A percentile compares a stretch with the other conserved stretches of the same genome.
Conservation (phyloP, 1,284 basidiomycete genomes). For the Ganoderma multipileum region DNA sequence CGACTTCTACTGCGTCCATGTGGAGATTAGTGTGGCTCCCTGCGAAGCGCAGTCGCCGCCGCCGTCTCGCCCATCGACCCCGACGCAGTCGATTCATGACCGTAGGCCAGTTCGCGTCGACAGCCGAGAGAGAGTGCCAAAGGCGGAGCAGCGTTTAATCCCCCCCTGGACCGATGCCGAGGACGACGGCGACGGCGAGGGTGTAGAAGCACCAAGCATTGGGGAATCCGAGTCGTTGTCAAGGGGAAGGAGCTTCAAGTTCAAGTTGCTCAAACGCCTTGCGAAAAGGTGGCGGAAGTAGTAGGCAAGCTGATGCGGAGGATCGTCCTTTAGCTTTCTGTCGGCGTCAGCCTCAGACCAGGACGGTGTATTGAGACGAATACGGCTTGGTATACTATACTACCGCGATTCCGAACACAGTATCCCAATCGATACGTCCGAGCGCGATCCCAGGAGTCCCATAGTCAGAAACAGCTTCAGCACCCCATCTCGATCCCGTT, state of each 20-base stretch:
- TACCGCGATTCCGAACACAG: neutral
- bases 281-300: neutral
- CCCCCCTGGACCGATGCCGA: neutral
- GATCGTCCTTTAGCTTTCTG: neutral
- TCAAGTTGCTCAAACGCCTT: neutral
- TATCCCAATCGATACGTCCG: neutral
- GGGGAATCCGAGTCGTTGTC: neutral
- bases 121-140: neutral
- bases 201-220: neutral
- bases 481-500: constrained; percentile 62
- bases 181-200: neutral
- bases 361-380: neutral
- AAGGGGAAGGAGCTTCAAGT: neutral
- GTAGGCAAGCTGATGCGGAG: too few relatives aligned
- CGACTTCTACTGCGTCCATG: neutral
- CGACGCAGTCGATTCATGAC: neutral
- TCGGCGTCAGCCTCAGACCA: neutral
- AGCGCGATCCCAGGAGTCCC: neutral
- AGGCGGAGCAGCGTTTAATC: neutral
- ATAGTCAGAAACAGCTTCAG: constrained; percentile 22
- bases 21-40: neutral
- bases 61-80: neutral
- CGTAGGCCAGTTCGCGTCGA: neutral
- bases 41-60: neutral
- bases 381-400: neutral